Evolutionary conservation across 2,329 filamentous ascomycete species (phyloP).

Genomic region (Juglanconis sp.): DNA sequence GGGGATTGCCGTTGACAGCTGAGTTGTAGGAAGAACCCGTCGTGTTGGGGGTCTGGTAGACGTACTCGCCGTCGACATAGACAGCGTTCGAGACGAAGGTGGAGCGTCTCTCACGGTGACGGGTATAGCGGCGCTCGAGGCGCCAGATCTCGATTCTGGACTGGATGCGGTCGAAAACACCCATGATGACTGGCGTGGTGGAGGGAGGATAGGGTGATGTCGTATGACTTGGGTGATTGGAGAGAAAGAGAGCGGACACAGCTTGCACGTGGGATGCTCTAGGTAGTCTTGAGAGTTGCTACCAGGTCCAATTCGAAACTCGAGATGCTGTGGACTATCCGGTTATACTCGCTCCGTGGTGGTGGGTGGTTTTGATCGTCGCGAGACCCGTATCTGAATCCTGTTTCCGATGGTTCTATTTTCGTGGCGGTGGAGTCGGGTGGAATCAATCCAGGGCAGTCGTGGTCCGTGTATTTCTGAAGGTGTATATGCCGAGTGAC

Average conservation of each 20-base stretch:
- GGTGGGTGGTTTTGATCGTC: background rate
- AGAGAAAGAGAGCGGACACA: background rate
- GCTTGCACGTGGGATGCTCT: background rate
- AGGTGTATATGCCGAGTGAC: background rate
- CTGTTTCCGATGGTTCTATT: background rate
- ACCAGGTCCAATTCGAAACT: too few relatives aligned
- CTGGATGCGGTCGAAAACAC: slow-evolving; percentile 58
- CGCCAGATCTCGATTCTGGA: slow-evolving; percentile 85
- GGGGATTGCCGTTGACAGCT: slow-evolving; percentile 18
- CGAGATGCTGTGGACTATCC: background rate
- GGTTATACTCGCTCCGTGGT: background rate
- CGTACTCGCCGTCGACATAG: slow-evolving; percentile 94
- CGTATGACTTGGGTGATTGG: background rate
- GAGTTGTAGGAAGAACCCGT: slow-evolving; percentile 54
- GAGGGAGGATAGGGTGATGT: background rate
- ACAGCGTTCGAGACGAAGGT: slow-evolving; percentile 85
- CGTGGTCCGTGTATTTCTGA: slow-evolving; percentile 3
- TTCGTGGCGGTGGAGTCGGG: slow-evolving; percentile 3
- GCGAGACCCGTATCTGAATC: background rate
- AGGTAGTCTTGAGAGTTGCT: too few relatives aligned
- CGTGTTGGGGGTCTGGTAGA: slow-evolving; percentile 66
- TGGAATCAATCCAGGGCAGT: slow-evolving; percentile 11
- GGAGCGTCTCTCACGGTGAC: slow-evolving; percentile 78
- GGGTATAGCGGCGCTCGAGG: slow-evolving; percentile 91
- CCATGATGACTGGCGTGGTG: slow-evolving; percentile 33